Conservation (phyloP, 306 rosid species). For the Oxytropis ochrocephala region DNA sequence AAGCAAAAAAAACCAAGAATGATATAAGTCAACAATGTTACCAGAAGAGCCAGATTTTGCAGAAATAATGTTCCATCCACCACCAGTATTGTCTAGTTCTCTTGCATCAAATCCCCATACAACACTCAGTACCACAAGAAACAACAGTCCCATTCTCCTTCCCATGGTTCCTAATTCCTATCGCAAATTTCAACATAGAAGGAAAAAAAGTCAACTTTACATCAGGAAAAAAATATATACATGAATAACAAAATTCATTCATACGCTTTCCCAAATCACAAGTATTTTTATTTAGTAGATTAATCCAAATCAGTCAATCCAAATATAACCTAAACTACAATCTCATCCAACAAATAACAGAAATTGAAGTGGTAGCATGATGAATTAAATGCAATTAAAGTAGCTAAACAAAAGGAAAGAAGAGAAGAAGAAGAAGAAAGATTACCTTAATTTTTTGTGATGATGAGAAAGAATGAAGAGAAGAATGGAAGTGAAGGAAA, state of each 20-base stretch:
- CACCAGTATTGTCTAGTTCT: conserved; percentile 10
- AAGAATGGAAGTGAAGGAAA: conserved; percentile 8
- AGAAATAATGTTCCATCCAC: not conserved
- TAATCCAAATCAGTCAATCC: too few species aligned
- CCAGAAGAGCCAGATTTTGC: conserved; percentile 13
- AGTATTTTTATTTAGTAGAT: too few species aligned
- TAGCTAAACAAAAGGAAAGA: not conserved
- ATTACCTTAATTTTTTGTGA: conserved; percentile 13
- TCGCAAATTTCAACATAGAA: not conserved
- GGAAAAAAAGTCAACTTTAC: not conserved
- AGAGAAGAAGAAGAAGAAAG: not conserved
- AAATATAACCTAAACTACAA: too few species aligned
- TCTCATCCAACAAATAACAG: not conserved
- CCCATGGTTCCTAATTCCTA: conserved; percentile 54
- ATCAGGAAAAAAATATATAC: not conserved
- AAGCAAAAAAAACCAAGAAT: not conserved
- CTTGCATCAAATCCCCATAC: conserved; percentile 58
- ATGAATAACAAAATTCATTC: not conserved
- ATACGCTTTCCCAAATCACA: too few species aligned
- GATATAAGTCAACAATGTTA: not conserved
- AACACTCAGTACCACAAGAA: conserved; percentile 46
- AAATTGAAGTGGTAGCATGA: not conserved
- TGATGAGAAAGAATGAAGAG: not conserved
- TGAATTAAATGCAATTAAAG: too few species aligned
- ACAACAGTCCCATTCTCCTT: conserved; percentile 39